Evolutionary conservation across 345 rosid genomes (phyloP), one percentile per base, ranked within the genome.

Genomic region (Iberis pinnata): DNA sequence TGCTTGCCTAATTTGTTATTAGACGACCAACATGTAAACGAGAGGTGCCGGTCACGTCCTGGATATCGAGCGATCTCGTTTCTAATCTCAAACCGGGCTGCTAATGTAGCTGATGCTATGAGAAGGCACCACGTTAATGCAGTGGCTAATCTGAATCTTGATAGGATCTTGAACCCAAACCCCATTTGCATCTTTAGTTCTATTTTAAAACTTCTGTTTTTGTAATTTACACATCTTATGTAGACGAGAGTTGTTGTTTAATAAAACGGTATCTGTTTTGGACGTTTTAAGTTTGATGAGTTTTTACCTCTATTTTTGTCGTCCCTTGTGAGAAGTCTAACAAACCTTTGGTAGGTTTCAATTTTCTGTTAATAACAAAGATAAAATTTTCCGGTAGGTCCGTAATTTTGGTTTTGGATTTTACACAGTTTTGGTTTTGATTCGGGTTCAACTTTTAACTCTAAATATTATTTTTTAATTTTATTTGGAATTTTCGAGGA

Each of bases 81-180:
- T 60, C 57, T 60, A 8, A 67, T 10, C 61, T 67, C 71, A 6
- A 67, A 67, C 57, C 62, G 26, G 16, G 71, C 66, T 22, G 66
- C 71, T 29, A 18, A 45, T 32, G 46, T 41, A 8, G 27, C 36
- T 19, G 48, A 27, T 18, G 66, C 50, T 1, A 53, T 39, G 61
- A 67, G 56, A 53, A 67, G 43, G 24, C 49, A 67, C 66, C 71
- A 67, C 2, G 45, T 39, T 29, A 59, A 37, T 44, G 45, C 24
- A 8, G 56, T 58, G 51, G 56, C 38, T 40, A 53, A 32, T 22
- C n/a, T 49, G 51, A 41, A 22, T 8, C 18, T 44, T 6, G 55
- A 17, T 4, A 35, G 35, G n/a, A 20, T 59, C 25, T 24, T 17
- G 7, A 56, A 41, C 14, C 16, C 12, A 1, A 18, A 65, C 40